Percentiles rank a stretch among this genome's conserved stretches.
Conservation (phyloP, 345 rosid species). For the Gossypium turneri region DNA sequence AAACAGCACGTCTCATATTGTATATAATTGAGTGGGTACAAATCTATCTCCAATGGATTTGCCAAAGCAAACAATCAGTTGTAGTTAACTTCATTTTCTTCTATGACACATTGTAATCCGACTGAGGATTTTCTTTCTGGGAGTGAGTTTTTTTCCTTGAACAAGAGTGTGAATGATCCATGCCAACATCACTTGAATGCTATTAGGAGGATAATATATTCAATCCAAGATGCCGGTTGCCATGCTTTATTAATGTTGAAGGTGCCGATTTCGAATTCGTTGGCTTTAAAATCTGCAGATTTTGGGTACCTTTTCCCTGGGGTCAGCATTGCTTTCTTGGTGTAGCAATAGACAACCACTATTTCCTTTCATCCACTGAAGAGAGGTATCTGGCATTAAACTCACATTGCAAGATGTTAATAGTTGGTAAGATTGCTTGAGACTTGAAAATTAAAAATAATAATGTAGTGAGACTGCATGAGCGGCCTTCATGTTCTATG, state of each 20-base stretch:
- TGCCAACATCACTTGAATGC: conserved; percentile 40
- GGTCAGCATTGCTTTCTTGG: conserved; percentile 96
- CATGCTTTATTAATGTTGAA: conserved; percentile 70
- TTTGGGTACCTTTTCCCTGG: conserved; percentile 74
- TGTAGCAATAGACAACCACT: conserved; percentile 84
- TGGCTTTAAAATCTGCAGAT: conserved; percentile 99
- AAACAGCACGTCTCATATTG: background rate
- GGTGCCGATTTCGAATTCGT: conserved; percentile 93
- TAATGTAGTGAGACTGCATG: conserved; percentile 56
- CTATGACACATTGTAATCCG: conserved; percentile 17
- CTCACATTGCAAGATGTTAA: conserved; percentile 73
- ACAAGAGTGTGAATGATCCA: conserved; percentile 27
- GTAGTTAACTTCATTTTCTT: conserved; percentile 21
- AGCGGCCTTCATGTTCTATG: conserved; percentile 32
- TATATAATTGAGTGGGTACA: conserved; percentile 1
- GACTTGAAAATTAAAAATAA: conserved; percentile 50
- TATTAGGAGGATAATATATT: conserved; percentile 53
- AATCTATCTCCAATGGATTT: conserved; percentile 15
- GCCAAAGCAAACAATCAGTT: conserved; percentile 21
- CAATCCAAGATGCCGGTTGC: conserved; percentile 74
- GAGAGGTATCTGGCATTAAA: conserved; percentile 87
- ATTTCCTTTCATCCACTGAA: conserved; percentile 65
- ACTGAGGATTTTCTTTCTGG: conserved; percentile 21
- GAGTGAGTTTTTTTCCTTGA: conserved; percentile 29
- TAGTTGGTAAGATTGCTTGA: conserved; percentile 97